Percentiles rank a stretch among this genome's conserved stretches.
phyloP scores from a whole-genome alignment of 139 green algal genomes.

The Chlorella sp. region DNA sequence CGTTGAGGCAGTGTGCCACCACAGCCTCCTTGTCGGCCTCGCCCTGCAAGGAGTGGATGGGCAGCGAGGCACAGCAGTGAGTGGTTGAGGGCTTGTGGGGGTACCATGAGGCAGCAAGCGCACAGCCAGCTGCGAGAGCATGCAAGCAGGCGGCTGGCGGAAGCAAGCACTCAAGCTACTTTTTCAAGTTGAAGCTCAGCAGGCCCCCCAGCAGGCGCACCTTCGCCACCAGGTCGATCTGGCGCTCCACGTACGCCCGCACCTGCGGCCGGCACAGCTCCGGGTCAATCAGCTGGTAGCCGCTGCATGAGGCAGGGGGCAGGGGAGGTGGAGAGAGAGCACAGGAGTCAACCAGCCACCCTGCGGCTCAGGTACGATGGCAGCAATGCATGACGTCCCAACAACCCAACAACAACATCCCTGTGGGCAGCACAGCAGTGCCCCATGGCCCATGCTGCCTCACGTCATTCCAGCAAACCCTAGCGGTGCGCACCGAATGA shows the following conservation, averaged over 20 bases:
- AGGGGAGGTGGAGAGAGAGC: too few relatives aligned
- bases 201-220: not conserved
- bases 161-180: too few relatives aligned
- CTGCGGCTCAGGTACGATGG: too few relatives aligned
- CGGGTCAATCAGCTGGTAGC: constrained; percentile 83
- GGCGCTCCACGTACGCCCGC: constrained; percentile 82
- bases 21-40: constrained; percentile 79
- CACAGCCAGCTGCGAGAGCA: not conserved
- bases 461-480: too few relatives aligned
- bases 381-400: too few relatives aligned
- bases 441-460: too few relatives aligned
- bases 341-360: too few relatives aligned
- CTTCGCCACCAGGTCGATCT: constrained; percentile 88
- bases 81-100: too few relatives aligned
- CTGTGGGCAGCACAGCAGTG: too few relatives aligned
- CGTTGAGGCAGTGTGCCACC: constrained; percentile 74
- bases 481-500: constrained; percentile 56
- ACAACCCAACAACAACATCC: too few relatives aligned
- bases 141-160: not conserved
- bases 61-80: not conserved
- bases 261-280: constrained; percentile 87
- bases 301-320: not conserved
- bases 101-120: too few relatives aligned
- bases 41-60: constrained; percentile 43
- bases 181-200: too few relatives aligned